Base-by-base conservation (phyloP, 805 yeast species). In the Cyberlindnera americana region DNA sequence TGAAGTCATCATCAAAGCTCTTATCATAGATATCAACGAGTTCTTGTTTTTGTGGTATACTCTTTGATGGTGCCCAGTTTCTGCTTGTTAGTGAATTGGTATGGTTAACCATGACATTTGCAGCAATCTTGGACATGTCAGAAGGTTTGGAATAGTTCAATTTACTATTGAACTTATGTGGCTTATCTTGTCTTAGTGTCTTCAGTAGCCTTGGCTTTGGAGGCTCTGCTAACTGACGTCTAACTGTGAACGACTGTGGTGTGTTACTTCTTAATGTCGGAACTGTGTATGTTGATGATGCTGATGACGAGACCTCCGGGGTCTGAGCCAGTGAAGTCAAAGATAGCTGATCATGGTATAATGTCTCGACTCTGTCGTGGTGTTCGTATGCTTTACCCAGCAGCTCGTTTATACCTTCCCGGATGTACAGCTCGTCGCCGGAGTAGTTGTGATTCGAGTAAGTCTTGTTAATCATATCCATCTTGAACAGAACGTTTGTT, bases 401-500 rank as follows among this genome's bases (percentile, higher is more conserved):
- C 4, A 55, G 33, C 14, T 46, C 54, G 22, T 53, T 53, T 6
- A 55, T 51, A 1, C 59, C 61, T 22, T 55, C 60, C 22, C 52
- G 46, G 8, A 75, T 50, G 46, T 68, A 64, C 4, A 62, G 39
- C 46, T 75, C 81, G 42, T 75, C 80, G 4, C 65, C 67, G 0
- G 73, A 52, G 40, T 51, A 75, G 37, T 44, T 40, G 38, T 52
- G 44, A 49, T 61, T 44, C 22, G 55, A 54, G 53, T 56, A 57
- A 44, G 59, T 58, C 38, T 73, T 62, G 53, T 81, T 71, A 49
- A 83, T 49, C 38, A 57, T 44, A 16, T 80, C 85, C 30, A 81
- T 60, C 49, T 76, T 76, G 54, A 66, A 75, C 34, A 77, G 66
- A 3, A 80, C 67, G 34, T 75, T 72, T 2, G 84, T 77, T 46